A percentile compares a stretch with the other conserved stretches of the same genome.
phyloP scores from a whole-genome alignment of 345 rosid genomes.

The Lenwebbia sp. region DNA sequence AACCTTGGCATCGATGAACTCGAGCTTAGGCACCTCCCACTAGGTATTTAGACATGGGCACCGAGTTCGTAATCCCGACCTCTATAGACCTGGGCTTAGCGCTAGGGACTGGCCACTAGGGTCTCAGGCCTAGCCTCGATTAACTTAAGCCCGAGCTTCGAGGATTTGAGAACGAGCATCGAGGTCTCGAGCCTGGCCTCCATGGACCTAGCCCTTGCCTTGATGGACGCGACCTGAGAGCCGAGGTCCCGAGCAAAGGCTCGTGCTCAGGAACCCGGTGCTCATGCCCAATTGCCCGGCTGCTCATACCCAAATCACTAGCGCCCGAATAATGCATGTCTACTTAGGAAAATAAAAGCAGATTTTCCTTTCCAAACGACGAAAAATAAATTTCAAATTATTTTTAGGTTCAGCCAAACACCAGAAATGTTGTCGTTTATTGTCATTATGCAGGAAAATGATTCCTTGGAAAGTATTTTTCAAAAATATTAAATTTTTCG shows the following conservation, averaged over 20 bases:
- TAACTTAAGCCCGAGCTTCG: background rate
- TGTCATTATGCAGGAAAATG: background rate
- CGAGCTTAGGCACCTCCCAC: background rate
- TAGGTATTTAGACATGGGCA: background rate
- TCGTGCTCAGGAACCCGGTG: background rate
- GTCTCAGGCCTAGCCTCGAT: background rate
- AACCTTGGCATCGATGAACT: background rate
- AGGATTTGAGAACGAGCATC: background rate
- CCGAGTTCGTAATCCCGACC: fast-evolving
- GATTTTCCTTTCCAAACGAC: background rate
- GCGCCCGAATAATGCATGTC: background rate
- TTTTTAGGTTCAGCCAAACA: background rate
- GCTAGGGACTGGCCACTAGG: fast-evolving
- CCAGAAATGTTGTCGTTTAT: background rate
- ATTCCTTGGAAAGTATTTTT: background rate
- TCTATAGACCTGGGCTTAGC: background rate
- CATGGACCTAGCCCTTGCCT: background rate
- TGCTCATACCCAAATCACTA: background rate
- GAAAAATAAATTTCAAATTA: background rate
- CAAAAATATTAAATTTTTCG: background rate
- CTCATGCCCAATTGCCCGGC: fast-evolving
- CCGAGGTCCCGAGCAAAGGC: no score
- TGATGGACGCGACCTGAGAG: background rate
- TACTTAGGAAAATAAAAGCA: background rate
- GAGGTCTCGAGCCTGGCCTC: background rate